These are phyloP conservation scores for Helianthus tuberosus DNA, from an alignment of 129 eudicot species.

Conservation along the genomic window DNA sequence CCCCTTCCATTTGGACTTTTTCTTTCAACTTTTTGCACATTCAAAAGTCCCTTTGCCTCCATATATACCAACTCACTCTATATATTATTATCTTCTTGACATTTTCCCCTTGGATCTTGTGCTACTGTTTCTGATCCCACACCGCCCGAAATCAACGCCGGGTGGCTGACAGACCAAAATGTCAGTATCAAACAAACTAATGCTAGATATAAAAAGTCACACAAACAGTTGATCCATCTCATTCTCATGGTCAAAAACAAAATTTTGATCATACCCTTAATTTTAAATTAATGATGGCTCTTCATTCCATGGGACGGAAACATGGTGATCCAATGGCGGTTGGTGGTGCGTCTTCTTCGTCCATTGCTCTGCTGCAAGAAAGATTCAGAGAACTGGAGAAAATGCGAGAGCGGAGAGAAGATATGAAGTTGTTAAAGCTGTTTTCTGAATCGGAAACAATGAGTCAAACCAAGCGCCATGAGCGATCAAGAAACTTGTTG, in stretches of 20 bases:
- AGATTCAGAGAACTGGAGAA: constrained; percentile 58
- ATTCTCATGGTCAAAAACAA: constrained; percentile 11
- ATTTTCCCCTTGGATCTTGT: constrained; percentile 43
- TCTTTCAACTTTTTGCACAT: too few species aligned
- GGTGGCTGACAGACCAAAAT: constrained; percentile 34
- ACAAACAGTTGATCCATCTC: constrained; percentile 22
- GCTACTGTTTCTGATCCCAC: constrained; percentile 39
- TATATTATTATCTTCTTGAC: constrained; percentile 34
- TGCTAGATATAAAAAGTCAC: constrained; percentile 36
- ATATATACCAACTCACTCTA: constrained; percentile 15
- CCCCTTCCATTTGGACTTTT: constrained; percentile 37
- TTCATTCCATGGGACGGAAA: constrained; percentile 47
- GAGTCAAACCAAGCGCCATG: constrained; percentile 11
- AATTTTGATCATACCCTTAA: neutral
- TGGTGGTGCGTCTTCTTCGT: constrained; percentile 39
- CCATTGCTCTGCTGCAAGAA: constrained; percentile 61
- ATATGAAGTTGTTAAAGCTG: constrained; percentile 37
- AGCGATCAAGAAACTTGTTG: constrained; percentile 17
- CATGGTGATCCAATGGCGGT: constrained; percentile 25
- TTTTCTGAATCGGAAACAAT: constrained; percentile 25
- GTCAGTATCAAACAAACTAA: constrained; percentile 23
- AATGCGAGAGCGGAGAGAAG: constrained; percentile 55
- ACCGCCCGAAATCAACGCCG: constrained; percentile 31
- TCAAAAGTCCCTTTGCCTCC: too few species aligned
- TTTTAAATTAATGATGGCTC: constrained; percentile 26